These are phyloP conservation scores for Penicillium antarcticum DNA, from an alignment of 495 filamentous ascomycete genomes.

Conservation along the genomic window DNA sequence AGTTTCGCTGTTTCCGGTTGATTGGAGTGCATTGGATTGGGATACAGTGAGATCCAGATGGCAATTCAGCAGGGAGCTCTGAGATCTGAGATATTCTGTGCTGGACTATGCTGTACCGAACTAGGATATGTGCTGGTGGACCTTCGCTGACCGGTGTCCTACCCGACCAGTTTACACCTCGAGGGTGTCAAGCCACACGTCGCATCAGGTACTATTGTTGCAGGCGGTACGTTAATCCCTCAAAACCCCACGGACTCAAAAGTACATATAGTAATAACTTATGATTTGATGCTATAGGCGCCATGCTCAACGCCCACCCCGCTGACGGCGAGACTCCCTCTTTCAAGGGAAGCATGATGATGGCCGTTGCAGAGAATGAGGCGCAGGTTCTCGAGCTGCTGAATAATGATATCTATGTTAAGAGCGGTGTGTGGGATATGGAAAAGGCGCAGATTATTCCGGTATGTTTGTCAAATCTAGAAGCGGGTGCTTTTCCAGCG, in stretches of 20 bases:
- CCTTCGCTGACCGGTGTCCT: not conserved
- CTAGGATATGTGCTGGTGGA: too few species aligned
- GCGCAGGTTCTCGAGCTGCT: conserved; percentile 67
- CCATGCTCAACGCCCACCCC: conserved; percentile 64
- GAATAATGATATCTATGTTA: conserved; percentile 68
- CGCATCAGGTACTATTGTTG: conserved; percentile 29
- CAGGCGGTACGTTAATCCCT: conserved; percentile 32
- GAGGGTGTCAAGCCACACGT: conserved; percentile 33
- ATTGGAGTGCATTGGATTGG: too few species aligned
- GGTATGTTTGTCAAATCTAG: conserved; percentile 24
- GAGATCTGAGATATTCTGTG: too few species aligned
- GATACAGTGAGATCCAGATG: too few species aligned
- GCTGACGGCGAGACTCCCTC: conserved; percentile 58
- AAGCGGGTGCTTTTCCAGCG: not conserved
- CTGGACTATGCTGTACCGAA: too few species aligned
- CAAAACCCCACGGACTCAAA: too few species aligned
- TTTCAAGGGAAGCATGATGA: conserved; percentile 68
- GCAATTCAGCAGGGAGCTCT: too few species aligned
- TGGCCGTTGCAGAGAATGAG: conserved; percentile 58
- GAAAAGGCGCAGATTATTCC: conserved; percentile 61
- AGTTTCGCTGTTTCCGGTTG: conserved; percentile 21
- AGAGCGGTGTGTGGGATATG: conserved; percentile 77
- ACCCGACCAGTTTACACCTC: conserved; percentile 25
- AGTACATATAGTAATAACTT: too few species aligned
- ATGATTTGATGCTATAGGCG: conserved; percentile 44